Evolutionary conservation across 2,329 filamentous ascomycete genomes (phyloP).

Genomic region (Diaporthe aspalathi): DNA sequence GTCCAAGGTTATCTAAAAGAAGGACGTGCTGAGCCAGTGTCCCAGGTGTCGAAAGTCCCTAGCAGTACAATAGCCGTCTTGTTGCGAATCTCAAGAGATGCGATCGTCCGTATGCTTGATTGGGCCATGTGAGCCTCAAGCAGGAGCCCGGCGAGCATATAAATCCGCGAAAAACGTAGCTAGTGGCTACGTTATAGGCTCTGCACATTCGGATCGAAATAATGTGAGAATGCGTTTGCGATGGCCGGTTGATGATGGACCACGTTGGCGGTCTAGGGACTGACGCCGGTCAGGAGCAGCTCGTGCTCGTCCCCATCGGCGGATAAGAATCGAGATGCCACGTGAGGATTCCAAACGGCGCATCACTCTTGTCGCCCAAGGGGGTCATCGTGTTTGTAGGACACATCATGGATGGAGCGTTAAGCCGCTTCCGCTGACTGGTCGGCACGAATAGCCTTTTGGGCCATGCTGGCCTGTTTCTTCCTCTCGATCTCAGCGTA

Average conservation of each 20-base stretch:
- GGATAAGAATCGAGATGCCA: background rate
- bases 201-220: background rate
- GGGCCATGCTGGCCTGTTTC: background rate
- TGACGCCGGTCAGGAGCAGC: background rate
- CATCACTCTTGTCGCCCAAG: background rate
- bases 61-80: background rate
- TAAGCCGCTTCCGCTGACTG: background rate
- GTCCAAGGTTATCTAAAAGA: conserved; percentile 26
- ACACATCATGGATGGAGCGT: background rate
- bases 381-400: no score
- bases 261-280: background rate
- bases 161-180: background rate
- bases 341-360: no score
- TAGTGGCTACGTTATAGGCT: background rate
- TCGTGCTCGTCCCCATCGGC: background rate
- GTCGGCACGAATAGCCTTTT: background rate
- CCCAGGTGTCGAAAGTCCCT: background rate
- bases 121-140: background rate
- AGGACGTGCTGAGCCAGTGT: background rate
- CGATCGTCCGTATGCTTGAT: background rate
- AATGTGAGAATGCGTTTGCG: no score
- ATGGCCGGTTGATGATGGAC: no score
- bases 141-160: background rate
- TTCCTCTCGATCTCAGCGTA: conserved; percentile 17
- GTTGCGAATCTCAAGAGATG: background rate